Base-by-base conservation (phyloP, 345 rosid genomes). In the Hevea brasiliensis region DNA sequence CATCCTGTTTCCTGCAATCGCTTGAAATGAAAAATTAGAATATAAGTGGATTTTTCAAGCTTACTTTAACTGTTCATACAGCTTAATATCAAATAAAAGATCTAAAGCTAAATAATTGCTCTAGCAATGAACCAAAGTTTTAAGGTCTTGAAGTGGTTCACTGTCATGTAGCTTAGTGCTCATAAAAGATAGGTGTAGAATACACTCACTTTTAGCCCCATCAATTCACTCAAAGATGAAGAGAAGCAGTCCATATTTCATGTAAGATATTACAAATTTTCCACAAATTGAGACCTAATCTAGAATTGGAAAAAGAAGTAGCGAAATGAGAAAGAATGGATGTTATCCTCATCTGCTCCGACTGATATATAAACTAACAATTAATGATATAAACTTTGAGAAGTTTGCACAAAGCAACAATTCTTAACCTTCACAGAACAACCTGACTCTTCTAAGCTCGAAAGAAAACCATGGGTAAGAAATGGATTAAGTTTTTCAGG, bases 1-100 rank as follows among this genome's bases (percentile, higher is more conserved):
- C 98, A 94, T 78, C 98, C 97, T 68, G 95, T 94, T 82, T 90
- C 93, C 97, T 92, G 87, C 40, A 89, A 77, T 60, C 42, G 74
- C 42, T 69, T 63, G 21, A 71, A 57, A 55, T 3, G 14, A 29
- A 68, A 61, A 71, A 68, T 26, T 42, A 62, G 76, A 72, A 65
- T 3, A 72, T 50, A 6, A 7, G 64, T 53, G 27, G 17, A 72
- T 55, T 32, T 3, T 69, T 42, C 32, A 64, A 23, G 58, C 26
- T 37, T 47, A 9, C 23, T 59, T 61, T 20, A 21, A n/a, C 55
- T 68, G 37, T 11, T 57, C 40, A 40, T n/a, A 1, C 8, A 69
- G 40, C 7, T 42, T 53, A 45, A 12, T 29, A 61, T 17, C 11
- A 20, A 48, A 62, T 12, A 65, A 32, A 48, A 24, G 27, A 71